Evolutionary conservation across 306 rosid genomes (phyloP), one percentile per base, ranked within the genome.

Genomic region (Acacia melanoxylon): DNA sequence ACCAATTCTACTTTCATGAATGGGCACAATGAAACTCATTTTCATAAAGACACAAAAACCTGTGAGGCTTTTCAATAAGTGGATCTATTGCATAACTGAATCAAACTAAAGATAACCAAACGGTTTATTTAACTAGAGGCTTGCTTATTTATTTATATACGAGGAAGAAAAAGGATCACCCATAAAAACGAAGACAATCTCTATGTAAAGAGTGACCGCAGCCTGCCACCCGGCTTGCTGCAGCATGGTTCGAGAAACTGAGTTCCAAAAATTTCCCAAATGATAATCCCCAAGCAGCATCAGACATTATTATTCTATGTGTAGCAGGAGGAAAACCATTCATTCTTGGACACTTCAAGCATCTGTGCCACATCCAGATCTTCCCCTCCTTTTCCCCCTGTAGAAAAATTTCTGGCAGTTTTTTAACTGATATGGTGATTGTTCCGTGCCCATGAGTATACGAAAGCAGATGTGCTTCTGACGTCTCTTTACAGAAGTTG

Each of bases 131-230:
- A 46, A 73, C 7, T 3, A 40, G 27, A 59, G 44, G 25, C 85
- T 91, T 83, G 56, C 14, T 48, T 48, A 16, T 16, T 70, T 70
- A 12, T 42, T 42, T 13, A n/a, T 71, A 45, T 12, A 17, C 6
- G 37, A 25, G 13, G 40, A 45, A 71, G 58, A 45, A 71, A 42
- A 71, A 45, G 24, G 37, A 44, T 71, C 33, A 71, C 75, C 75
- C 75, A 44, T 71, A 44, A 71, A 71, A 71, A 44, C 75, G 75
- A 45, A 71, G 75, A 45, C 75, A 71, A 45, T 71, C 75, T 31
- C 95, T 86, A 82, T 91, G 95, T 65, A 91, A 87, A 68, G 92
- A 91, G 86, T 91, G 95, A 77, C 95, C 95, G 79, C 95, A 91
- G 84, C 91, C 88, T 19, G 95, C 95, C 61, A 89, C 93, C 83